Percentiles rank a stretch among this genome's conserved stretches.
These are phyloP conservation scores for Apiospora sp. DNA, from an alignment of 2,329 filamentous ascomycete genomes.

Conservation along the genomic window DNA sequence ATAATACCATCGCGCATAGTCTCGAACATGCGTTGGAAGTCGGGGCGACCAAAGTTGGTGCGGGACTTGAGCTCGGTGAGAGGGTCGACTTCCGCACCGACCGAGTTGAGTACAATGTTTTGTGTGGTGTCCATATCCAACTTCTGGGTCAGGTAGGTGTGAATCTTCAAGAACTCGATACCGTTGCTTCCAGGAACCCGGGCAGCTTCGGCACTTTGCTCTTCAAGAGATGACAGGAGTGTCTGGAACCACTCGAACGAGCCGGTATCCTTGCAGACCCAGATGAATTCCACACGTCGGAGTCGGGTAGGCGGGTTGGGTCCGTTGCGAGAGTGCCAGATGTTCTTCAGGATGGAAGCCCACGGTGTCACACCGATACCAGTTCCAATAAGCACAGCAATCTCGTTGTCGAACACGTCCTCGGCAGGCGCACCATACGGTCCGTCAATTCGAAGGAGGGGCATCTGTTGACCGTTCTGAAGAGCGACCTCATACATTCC, in stretches of 20 bases:
- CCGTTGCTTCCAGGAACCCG: slow-evolving; percentile 72
- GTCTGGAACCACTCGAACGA: slow-evolving; percentile 99
- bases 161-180: slow-evolving; percentile 92
- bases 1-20: slow-evolving; percentile 89
- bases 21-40: slow-evolving; percentile 82
- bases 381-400: slow-evolving; percentile 84
- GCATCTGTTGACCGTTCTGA: slow-evolving; percentile 93
- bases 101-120: slow-evolving; percentile 96
- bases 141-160: slow-evolving; percentile 95
- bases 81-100: slow-evolving; percentile 87
- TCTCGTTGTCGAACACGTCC: slow-evolving; percentile 94
- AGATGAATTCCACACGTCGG: slow-evolving; percentile 97
- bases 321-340: slow-evolving; percentile 92
- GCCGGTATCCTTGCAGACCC: slow-evolving; percentile 94
- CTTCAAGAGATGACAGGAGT: slow-evolving; percentile 87
- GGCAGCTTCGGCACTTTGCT: slow-evolving; percentile 77
- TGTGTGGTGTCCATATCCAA: slow-evolving; percentile 91
- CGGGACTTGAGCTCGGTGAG: slow-evolving; percentile 88
- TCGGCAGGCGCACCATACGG: slow-evolving; percentile 97
- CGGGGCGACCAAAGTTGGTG: slow-evolving; percentile 94
- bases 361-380: slow-evolving; percentile 89
- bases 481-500: slow-evolving; percentile 99
- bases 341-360: slow-evolving; percentile 92
- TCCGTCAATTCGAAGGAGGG: slow-evolving; percentile 86
- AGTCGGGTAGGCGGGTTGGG: slow-evolving; percentile 90